Conservation (phyloP, 805 yeast genomes). For the Candida sphagnicola region DNA sequence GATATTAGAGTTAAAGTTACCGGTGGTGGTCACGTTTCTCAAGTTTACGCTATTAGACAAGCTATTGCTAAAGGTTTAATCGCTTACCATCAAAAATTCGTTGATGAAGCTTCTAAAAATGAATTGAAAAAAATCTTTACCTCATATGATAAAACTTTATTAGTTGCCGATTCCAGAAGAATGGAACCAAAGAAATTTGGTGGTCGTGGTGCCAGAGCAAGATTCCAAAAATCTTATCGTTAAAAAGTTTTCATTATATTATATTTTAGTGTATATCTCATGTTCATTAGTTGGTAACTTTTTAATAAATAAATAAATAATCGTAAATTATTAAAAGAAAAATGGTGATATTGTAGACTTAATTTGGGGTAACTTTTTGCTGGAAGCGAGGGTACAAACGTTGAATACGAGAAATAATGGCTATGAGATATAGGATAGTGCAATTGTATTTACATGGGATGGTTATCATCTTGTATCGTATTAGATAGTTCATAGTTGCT, state of each 20-base stretch:
- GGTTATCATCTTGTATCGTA: too few relatives aligned
- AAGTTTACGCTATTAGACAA: constrained; percentile 99
- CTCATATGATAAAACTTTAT: constrained; percentile 97
- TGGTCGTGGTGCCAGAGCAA: constrained; percentile 99
- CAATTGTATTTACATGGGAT: too few relatives aligned
- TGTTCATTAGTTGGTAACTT: constrained; percentile 6
- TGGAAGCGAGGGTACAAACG: too few relatives aligned
- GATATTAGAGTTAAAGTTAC: constrained; percentile 99
- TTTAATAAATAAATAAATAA: constrained; percentile 7
- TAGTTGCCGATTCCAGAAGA: constrained; percentile 99
- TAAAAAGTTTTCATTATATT: constrained; percentile 36
- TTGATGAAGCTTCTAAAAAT: constrained; percentile 99
- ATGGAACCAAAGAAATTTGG: constrained; percentile 99
- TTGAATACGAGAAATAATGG: too few relatives aligned
- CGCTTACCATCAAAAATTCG: constrained; percentile 99
- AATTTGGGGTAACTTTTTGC: neutral
- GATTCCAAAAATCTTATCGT: constrained; percentile 99
- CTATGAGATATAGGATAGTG: too few relatives aligned
- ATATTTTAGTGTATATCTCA: constrained; percentile 5
- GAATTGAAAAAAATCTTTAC: constrained; percentile 98
- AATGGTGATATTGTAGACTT: neutral
- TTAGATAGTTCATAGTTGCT: too few relatives aligned
- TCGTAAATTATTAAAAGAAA: neutral
- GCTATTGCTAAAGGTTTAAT: constrained; percentile 99
- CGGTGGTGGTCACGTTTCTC: constrained; percentile 99